Evolutionary conservation across 2,329 filamentous ascomycete genomes (phyloP).

Genomic region (Lachnellula hyalina): DNA sequence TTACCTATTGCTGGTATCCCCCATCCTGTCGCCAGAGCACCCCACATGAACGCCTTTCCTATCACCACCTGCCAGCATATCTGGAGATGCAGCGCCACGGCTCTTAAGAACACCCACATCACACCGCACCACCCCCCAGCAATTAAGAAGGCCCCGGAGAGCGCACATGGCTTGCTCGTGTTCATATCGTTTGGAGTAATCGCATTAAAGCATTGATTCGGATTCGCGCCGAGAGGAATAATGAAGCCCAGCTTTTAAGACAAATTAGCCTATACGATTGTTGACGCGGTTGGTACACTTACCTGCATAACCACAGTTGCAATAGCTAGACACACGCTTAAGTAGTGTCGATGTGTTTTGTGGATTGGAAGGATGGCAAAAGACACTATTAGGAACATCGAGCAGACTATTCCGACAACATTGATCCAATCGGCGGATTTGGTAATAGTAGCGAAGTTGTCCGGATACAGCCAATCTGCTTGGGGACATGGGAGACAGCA

Average conservation of each 20-base stretch:
- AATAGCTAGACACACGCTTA: slow-evolving; percentile 80
- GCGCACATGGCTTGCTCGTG: slow-evolving; percentile 73
- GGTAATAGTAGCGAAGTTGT: slow-evolving; percentile 55
- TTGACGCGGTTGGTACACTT: slow-evolving; percentile 35
- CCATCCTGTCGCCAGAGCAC: slow-evolving; percentile 76
- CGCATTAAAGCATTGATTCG: slow-evolving; percentile 76
- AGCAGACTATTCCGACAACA: slow-evolving; percentile 65
- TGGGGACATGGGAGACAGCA: slow-evolving; percentile 92
- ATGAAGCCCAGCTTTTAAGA: slow-evolving; percentile 73
- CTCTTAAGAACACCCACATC: slow-evolving; percentile 87
- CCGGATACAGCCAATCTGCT: slow-evolving; percentile 67
- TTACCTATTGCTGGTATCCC: slow-evolving; percentile 57
- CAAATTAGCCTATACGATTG: slow-evolving; percentile 14
- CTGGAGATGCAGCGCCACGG: slow-evolving; percentile 88
- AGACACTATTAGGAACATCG: slow-evolving; percentile 71
- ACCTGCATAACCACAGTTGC: slow-evolving; percentile 76
- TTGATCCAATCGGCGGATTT: slow-evolving; percentile 76
- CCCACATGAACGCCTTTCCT: slow-evolving; percentile 84
- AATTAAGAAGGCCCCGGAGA: slow-evolving; percentile 80
- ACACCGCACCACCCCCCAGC: slow-evolving; percentile 79
- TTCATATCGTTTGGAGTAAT: slow-evolving; percentile 95
- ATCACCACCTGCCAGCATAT: slow-evolving; percentile 96
- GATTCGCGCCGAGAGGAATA: slow-evolving; percentile 72
- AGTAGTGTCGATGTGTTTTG: slow-evolving; percentile 86
- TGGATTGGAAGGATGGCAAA: slow-evolving; percentile 78